These are phyloP conservation scores for Pseudonectria buxi DNA, from an alignment of 2,329 filamentous ascomycete genomes.

Conservation along the genomic window DNA sequence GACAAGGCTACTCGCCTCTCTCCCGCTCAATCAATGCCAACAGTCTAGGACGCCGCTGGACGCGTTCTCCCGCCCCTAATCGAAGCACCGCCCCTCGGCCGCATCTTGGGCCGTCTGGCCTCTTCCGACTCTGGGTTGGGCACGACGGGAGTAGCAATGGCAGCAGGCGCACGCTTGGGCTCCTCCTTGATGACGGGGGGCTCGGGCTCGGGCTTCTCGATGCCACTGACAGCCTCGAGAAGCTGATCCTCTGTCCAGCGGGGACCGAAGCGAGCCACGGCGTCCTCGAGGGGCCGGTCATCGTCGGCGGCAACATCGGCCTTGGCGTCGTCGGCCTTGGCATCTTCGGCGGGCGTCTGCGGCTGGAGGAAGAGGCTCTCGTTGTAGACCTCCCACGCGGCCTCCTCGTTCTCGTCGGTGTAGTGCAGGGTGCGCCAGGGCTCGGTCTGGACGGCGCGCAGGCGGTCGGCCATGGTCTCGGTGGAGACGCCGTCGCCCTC, in stretches of 20 bases:
- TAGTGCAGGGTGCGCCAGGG: conserved; percentile 74
- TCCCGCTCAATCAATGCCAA: conserved; percentile 6
- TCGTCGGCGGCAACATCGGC: conserved; percentile 11
- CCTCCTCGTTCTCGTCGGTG: conserved; percentile 70
- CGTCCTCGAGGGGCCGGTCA: conserved; percentile 25
- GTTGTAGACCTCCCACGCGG: conserved; percentile 70
- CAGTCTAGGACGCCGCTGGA: conserved; percentile 15
- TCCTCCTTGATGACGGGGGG: conserved; percentile 21
- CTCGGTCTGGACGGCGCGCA: conserved; percentile 75
- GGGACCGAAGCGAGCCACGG: conserved; percentile 32
- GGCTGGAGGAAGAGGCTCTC: conserved; percentile 53
- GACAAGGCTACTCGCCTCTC: conserved; percentile 2
- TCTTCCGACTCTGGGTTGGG: conserved; percentile 16
- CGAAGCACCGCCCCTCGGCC: conserved; percentile 19
- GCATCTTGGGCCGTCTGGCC: conserved; percentile 20
- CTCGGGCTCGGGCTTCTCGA: conserved; percentile 27
- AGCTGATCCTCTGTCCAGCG: conserved; percentile 39
- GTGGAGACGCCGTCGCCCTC: conserved; percentile 59
- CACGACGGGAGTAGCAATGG: conserved; percentile 10
- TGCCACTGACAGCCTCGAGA: conserved; percentile 40
- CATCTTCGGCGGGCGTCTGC: conserved; percentile 8
- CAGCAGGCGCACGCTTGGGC: conserved; percentile 15
- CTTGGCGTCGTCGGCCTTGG: conserved; percentile 12
- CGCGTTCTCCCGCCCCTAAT: conserved; percentile 22
- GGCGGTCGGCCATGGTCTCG: conserved; percentile 67